Conservation (phyloP, 2,329 filamentous ascomycete genomes). For the Parafenestella ontariensis region DNA sequence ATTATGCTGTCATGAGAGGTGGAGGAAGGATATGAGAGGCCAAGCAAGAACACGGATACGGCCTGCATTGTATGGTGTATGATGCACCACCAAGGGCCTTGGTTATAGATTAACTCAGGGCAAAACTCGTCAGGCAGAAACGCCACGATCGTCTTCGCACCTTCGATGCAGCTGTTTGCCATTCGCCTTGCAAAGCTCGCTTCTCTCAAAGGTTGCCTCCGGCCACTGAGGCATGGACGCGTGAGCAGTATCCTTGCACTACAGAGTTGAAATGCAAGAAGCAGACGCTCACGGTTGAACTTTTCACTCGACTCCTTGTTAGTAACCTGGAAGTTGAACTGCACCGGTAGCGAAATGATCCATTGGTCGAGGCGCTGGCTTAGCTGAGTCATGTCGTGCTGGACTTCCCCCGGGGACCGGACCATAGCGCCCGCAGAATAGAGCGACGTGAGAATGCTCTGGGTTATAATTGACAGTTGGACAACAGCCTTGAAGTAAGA, state of each 20-base stretch:
- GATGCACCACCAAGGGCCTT: conserved; percentile 52
- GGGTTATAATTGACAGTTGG: conserved; percentile 42
- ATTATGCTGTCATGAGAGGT: conserved; percentile 28
- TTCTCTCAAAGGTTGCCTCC: conserved; percentile 30
- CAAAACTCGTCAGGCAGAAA: conserved; percentile 46
- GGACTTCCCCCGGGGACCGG: conserved; percentile 42
- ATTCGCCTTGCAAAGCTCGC: conserved; percentile 39
- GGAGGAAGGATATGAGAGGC: conserved; percentile 38
- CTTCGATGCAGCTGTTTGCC: conserved; percentile 45
- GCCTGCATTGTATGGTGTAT: conserved; percentile 52
- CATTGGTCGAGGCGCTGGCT: conserved; percentile 45
- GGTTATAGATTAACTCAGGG: conserved; percentile 37
- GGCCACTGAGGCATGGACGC: conserved; percentile 45
- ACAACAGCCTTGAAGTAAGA: conserved; percentile 36
- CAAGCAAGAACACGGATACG: conserved; percentile 47
- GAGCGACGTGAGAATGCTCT: conserved; percentile 44
- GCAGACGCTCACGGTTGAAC: conserved; percentile 35
- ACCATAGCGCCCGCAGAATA: conserved; percentile 47
- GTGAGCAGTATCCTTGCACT: conserved; percentile 52
- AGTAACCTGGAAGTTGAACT: conserved; percentile 37
- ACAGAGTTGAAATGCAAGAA: conserved; percentile 45
- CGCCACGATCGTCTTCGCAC: conserved; percentile 44
- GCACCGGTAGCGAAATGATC: conserved; percentile 36
- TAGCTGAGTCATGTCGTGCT: conserved; percentile 43
- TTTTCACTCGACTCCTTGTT: neutral